Evolutionary conservation across 2,329 filamentous ascomycete species (phyloP), one percentile per base, ranked within the genome.

Genomic region (Xylaria sp.): DNA sequence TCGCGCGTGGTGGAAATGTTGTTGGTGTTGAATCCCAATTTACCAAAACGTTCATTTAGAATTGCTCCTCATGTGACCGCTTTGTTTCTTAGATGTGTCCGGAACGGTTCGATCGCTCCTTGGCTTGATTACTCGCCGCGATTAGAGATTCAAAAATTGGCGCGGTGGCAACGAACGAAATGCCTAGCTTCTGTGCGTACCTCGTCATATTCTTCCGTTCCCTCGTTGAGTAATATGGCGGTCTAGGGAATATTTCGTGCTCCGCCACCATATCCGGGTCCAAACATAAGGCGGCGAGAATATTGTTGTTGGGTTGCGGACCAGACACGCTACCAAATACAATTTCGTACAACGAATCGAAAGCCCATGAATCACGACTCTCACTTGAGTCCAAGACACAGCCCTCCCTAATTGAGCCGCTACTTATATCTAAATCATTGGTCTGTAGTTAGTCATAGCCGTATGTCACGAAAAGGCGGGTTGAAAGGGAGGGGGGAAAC

Each of bases 291-390:
- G 40, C 7, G 11, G 51, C 51, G 3, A 64, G 21, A 27, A 58
- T 54, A n/a, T 62, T 8, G 35, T 64, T 64, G 5, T 48, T 44
- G 2, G n/a, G 29, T 2, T 4, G 15, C 4, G 27, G 19, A 0
- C 48, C 23, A 8, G 40, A 38, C 5, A 4, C 15, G 7, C 29
- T 11, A 2, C 13, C 11, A 19, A 49, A 55, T 19, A 56, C 3
- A 17, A 64, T 21, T 27, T 38, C 53, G 11, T 48, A 55, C 29
- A 64, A 47, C 5, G 46, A 58, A 37, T 56, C 40, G 7, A 49
- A 40, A 11, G 51, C 40, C 8, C 0, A 13, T 19, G 23, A 3
- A 33, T 27, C 38, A 21, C 40, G 10, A 41, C 15, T 44, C 13
- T 13, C 23, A 23, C 23, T 5, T 8, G 41, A 15, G 21, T n/a